Evolutionary conservation across 306 rosid species (phyloP), one percentile per base, ranked within the genome.

Genomic region (Neltuma alba): DNA sequence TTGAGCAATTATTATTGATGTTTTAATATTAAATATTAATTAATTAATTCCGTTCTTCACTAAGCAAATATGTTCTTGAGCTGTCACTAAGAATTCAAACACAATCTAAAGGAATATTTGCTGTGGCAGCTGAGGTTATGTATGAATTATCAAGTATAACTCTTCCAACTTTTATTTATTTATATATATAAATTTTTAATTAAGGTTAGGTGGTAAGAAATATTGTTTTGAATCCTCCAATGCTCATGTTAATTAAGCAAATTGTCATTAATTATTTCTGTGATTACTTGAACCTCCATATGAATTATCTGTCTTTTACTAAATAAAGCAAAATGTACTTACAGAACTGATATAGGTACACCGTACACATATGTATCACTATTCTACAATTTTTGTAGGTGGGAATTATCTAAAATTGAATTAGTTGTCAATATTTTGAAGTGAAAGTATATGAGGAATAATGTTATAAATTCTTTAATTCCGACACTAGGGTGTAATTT

Each of bases 1-100:
- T 45, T 14, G 48, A 12, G 16, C 3, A 42, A 42, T 42, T 33
- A 3, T 45, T 44, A 44, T 45, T 50, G 9, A 0, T n/a, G 25
- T 25, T 13, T 44, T 44, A 44, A 44, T 44, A 44, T 12, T 37
- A 44, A 44, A 12, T 44, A 44, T 2, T 44, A 44, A 44, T 44
- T 44, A 12, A 44, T 44, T 44, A 12, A 44, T 13, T 44, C 9
- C 20, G 7, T 14, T 15, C 15, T 5, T 5, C n/a, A 31, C 5
- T 62, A 15, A 31, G 33, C 41, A 62, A 31, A 15, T 7, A 33
- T 62, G 68, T 33, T 63, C 70, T 63, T 34, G 70, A 63, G 70
- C 70, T 63, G 70, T 63, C 44, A 63, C 44, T 63, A 16, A 10
- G 42, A 63, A 63, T 48, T 48, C 55, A 62, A 62, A 62, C 41